Evolutionary conservation across 257 asterid genomes (phyloP).

Genomic region (Coffea eugenioides): DNA sequence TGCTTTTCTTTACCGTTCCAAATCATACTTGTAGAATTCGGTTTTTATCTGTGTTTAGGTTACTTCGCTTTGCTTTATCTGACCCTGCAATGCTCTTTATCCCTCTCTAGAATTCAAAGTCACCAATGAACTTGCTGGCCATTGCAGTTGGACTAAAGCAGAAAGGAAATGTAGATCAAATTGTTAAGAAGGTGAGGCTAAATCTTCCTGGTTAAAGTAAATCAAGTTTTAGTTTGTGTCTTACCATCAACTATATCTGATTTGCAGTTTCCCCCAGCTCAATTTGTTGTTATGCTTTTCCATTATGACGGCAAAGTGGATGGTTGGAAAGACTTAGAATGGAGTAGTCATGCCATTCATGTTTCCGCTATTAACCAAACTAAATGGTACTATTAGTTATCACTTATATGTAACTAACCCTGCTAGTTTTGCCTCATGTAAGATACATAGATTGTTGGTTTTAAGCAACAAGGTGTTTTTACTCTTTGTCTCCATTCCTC

Average conservation of each 20-base stretch:
- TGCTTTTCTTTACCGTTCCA: not conserved
- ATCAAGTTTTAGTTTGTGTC: not conserved
- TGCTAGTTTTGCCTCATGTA: no score
- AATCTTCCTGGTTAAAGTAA: not conserved
- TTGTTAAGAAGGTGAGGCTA: slow-evolving; percentile 54
- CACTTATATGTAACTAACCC: not conserved
- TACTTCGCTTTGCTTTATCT: not conserved
- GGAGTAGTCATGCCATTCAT: slow-evolving; percentile 59
- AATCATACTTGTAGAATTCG: not conserved
- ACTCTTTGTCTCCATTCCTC: slow-evolving; percentile 9
- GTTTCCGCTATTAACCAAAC: slow-evolving; percentile 74
- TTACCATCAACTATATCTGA: slow-evolving; percentile 16
- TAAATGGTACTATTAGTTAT: slow-evolving; percentile 47
- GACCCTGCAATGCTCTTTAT: not conserved
- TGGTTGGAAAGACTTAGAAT: slow-evolving; percentile 65
- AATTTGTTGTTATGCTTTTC: slow-evolving; percentile 65
- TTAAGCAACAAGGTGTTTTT: not conserved
- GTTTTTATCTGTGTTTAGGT: not conserved
- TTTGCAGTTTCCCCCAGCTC: slow-evolving; percentile 47
- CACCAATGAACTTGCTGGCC: slow-evolving; percentile 62
- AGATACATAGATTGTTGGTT: not conserved
- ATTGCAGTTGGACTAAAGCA: slow-evolving; percentile 78
- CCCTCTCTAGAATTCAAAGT: slow-evolving; percentile 36
- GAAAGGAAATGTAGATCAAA: slow-evolving; percentile 55
- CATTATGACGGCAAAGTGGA: slow-evolving; percentile 75